A percentile compares a stretch with the other conserved stretches of the same genome.
phyloP scores from a whole-genome alignment of 2,329 filamentous ascomycete genomes.

The Pseudomassariella vexata region DNA sequence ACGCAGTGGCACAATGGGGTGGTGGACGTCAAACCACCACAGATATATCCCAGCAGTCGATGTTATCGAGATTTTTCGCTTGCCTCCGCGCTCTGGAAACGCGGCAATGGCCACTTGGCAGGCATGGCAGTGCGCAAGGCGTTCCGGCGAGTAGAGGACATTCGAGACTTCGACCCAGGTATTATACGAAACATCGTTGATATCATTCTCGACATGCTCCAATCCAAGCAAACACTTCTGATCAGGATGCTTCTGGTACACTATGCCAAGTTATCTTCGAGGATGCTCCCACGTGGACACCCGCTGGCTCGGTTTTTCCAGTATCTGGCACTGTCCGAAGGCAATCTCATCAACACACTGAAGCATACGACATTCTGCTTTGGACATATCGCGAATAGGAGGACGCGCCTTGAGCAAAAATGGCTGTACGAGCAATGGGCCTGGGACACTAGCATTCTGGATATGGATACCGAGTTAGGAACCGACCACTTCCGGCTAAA shows the following conservation, averaged over 20 bases:
- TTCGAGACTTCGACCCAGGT: conserved; percentile 2
- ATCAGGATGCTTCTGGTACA: conserved; percentile 1
- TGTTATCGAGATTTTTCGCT: conserved; percentile 1
- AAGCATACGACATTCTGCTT: conserved; percentile 1
- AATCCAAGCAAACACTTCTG: neutral
- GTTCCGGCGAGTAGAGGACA: conserved; percentile 4
- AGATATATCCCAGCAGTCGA: conserved; percentile 2
- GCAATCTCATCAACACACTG: neutral
- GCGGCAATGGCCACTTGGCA: conserved; percentile 1
- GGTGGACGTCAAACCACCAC: too few relatives aligned
- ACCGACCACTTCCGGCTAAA: neutral
- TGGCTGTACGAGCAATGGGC: conserved; percentile 6
- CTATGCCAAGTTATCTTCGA: neutral
- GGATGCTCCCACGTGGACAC: neutral
- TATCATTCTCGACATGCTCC: conserved; percentile 4
- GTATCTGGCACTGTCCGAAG: neutral
- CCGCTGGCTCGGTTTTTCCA: conserved; percentile 3
- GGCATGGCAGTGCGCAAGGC: conserved; percentile 4
- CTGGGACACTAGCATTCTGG: conserved; percentile 3
- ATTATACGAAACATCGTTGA: conserved; percentile 5
- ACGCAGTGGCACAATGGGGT: too few relatives aligned
- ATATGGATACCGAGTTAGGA: conserved; percentile 1
- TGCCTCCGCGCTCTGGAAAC: neutral
- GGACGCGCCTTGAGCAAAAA: neutral
- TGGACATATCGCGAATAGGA: neutral